Conservation (phyloP, 2,329 filamentous ascomycete species). For the Talaromyces sp. region DNA sequence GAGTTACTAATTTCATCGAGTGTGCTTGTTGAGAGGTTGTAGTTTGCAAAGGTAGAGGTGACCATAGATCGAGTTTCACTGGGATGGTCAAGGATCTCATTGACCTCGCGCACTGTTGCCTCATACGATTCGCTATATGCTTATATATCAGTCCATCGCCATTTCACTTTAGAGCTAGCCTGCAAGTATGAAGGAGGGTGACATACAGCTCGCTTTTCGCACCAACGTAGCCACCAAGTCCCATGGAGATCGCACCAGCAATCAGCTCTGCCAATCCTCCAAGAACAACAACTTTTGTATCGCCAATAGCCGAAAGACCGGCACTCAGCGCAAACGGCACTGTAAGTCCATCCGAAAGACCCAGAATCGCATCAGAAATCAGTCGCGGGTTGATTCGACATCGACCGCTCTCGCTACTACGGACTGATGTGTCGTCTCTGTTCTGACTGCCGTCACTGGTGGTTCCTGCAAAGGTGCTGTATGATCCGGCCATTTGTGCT, state of each 20-base stretch:
- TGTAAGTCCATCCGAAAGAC: conserved; percentile 69
- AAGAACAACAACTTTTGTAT: conserved; percentile 60
- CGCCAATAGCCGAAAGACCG: conserved; percentile 57
- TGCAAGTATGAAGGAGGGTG: too few relatives aligned
- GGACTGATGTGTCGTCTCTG: conserved; percentile 16
- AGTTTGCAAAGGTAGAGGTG: conserved; percentile 40
- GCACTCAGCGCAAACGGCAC: conserved; percentile 72
- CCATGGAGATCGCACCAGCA: conserved; percentile 69
- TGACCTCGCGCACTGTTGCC: conserved; percentile 45
- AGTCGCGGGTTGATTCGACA: conserved; percentile 43
- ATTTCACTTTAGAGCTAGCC: background rate
- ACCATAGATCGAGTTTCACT: conserved; percentile 40
- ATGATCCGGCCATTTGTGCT: conserved; percentile 31
- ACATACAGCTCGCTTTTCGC: conserved; percentile 52
- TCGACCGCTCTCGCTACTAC: conserved; percentile 26
- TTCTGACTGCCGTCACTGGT: background rate
- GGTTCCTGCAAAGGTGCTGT: conserved; percentile 31
- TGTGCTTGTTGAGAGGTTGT: conserved; percentile 37
- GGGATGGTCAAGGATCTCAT: conserved; percentile 37
- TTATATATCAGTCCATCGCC: conserved; percentile 4
- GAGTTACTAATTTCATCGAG: conserved; percentile 37
- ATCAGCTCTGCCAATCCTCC: conserved; percentile 69
- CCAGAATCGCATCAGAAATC: conserved; percentile 62
- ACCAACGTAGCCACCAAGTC: conserved; percentile 64
- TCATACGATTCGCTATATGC: conserved; percentile 43